Percentiles rank a stretch among this genome's conserved stretches.
phyloP scores from a whole-genome alignment of 1,284 basidiomycete species.

The Sanghuangporus weigelae region DNA sequence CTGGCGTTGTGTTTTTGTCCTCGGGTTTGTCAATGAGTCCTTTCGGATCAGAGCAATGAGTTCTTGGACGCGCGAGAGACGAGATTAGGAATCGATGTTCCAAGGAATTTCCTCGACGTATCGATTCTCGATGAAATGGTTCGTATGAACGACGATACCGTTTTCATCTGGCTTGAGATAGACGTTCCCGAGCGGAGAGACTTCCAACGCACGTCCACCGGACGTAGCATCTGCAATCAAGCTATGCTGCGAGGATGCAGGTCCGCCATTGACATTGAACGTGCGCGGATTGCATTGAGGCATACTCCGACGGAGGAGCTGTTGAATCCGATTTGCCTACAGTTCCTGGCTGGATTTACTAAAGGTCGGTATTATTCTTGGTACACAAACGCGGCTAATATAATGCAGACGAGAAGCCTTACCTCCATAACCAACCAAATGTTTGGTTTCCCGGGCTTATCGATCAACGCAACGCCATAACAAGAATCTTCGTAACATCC shows the following conservation, averaged over 20 bases:
- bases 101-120: constrained; percentile 30
- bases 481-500: constrained; percentile 30
- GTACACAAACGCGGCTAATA: too few relatives aligned
- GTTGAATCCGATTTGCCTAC: constrained; percentile 36
- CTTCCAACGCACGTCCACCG: constrained; percentile 27
- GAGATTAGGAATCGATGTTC: constrained; percentile 28
- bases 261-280: constrained; percentile 29
- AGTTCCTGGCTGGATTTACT: constrained; percentile 32
- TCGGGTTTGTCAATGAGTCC: constrained; percentile 14
- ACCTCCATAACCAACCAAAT: constrained; percentile 36
- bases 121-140: constrained; percentile 32
- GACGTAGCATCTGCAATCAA: constrained; percentile 28
- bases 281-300: constrained; percentile 34
- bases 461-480: constrained; percentile 28
- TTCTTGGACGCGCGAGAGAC: constrained; percentile 25
- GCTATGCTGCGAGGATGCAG: constrained; percentile 32
- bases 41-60: constrained; percentile 24
- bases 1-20: constrained; percentile 18
- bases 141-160: constrained; percentile 30
- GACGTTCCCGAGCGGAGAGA: constrained; percentile 27
- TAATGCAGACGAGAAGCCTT: background rate
- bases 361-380: too few relatives aligned
- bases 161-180: constrained; percentile 26
- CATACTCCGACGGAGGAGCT: constrained; percentile 31
- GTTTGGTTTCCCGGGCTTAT: constrained; percentile 26